phyloP scores from a whole-genome alignment of 257 asterid genomes.

The Solanum sitiens region DNA sequence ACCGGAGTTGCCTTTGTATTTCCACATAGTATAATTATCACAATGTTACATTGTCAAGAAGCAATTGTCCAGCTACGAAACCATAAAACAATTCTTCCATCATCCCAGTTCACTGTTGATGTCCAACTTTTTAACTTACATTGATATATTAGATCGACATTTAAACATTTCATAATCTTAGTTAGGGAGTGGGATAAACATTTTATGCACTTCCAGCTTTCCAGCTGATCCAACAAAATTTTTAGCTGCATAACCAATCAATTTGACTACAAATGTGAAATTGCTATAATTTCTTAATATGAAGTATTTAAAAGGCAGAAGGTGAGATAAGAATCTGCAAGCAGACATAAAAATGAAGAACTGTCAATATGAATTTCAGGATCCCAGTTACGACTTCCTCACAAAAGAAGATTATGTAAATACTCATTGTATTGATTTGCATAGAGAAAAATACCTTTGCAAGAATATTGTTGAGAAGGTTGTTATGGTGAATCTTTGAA shows the following conservation, averaged over 20 bases:
- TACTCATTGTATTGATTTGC: not conserved
- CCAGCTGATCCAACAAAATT: not conserved
- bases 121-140: not conserved
- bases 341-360: not conserved
- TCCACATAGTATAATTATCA: not conserved
- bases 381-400: not conserved
- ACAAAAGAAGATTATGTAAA: not conserved
- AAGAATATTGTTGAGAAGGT: conserved; percentile 86
- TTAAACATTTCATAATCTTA: not conserved
- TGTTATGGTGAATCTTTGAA: conserved; percentile 92
- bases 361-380: not conserved
- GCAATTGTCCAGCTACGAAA: not conserved
- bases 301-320: not conserved
- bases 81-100: not conserved
- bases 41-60: not conserved
- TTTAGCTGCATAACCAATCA: not conserved
- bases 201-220: not conserved
- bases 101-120: not conserved
- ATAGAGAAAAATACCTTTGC: conserved; percentile 52
- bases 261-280: not conserved
- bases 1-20: not conserved
- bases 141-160: not conserved
- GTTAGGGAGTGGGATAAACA: not conserved
- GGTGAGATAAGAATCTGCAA: not conserved
- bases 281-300: not conserved